These are phyloP conservation scores for Apiospora pterosperma DNA, from an alignment of 2,329 filamentous ascomycete species.

Conservation along the genomic window DNA sequence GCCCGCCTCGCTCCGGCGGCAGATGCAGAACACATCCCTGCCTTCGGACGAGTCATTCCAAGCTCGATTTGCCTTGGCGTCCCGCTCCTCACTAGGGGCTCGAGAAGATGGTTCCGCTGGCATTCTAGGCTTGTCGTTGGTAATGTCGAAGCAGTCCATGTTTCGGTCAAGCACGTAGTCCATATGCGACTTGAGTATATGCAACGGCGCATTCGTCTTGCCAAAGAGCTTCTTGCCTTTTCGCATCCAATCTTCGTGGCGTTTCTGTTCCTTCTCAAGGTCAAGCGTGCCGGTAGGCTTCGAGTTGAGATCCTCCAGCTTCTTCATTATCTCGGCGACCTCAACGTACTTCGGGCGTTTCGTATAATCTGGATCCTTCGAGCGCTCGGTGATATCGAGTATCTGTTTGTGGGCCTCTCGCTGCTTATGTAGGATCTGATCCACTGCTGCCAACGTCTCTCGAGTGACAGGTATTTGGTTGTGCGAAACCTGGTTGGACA, in stretches of 20 bases:
- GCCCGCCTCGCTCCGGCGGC: constrained; percentile 85
- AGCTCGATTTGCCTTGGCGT: constrained; percentile 45
- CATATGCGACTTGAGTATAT: constrained; percentile 94
- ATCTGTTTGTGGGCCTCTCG: constrained; percentile 91
- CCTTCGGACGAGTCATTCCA: constrained; percentile 53
- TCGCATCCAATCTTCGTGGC: constrained; percentile 98
- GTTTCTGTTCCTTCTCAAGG: constrained; percentile 88
- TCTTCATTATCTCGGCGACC: constrained; percentile 85
- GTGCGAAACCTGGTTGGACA: constrained; percentile 74
- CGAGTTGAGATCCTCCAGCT: constrained; percentile 83
- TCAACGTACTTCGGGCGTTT: constrained; percentile 85
- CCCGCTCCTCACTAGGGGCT: constrained; percentile 59
- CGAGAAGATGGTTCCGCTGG: constrained; percentile 90
- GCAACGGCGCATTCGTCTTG: constrained; percentile 93
- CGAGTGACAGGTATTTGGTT: constrained; percentile 74
- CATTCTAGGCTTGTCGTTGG: constrained; percentile 77
- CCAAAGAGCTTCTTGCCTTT: constrained; percentile 97
- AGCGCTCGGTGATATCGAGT: constrained; percentile 73
- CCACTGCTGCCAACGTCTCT: constrained; percentile 77
- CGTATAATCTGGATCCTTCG: constrained; percentile 68
- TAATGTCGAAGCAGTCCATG: constrained; percentile 83
- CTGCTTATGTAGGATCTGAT: constrained; percentile 92
- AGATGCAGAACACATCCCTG: constrained; percentile 93
- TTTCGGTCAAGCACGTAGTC: constrained; percentile 90
- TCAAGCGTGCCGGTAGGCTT: constrained; percentile 90